These are phyloP conservation scores for Hanseniaspora nectarophila DNA, from an alignment of 805 yeast species.

Conservation along the genomic window DNA sequence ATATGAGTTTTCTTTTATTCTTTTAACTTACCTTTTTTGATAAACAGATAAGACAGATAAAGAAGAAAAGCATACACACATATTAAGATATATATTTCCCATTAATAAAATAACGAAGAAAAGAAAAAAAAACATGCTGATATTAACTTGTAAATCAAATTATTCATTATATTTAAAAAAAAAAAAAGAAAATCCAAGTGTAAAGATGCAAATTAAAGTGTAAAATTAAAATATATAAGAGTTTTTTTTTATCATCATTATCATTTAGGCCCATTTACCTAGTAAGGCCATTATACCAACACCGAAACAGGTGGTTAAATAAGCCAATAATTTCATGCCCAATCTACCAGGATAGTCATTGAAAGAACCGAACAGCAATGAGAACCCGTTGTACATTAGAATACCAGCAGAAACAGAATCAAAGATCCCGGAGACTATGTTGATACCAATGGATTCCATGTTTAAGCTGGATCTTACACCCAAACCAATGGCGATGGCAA, in stretches of 20 bases:
- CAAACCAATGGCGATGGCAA: conserved; percentile 66
- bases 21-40: too few species aligned
- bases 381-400: conserved; percentile 66
- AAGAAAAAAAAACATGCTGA: too few species aligned
- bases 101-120: too few species aligned
- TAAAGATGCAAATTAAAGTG: neutral
- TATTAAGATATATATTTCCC: too few species aligned
- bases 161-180: too few species aligned
- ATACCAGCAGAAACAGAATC: conserved; percentile 73
- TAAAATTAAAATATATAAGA: neutral
- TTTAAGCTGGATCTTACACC: conserved; percentile 56
- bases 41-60: too few species aligned
- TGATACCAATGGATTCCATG: conserved; percentile 45
- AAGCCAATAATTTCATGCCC: conserved; percentile 39
- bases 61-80: too few species aligned
- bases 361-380: conserved; percentile 48
- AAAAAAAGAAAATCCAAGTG: conserved; percentile 13
- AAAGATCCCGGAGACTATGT: conserved; percentile 58
- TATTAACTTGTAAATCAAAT: too few species aligned
- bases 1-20: too few species aligned
- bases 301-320: conserved; percentile 45
- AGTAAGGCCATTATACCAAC: conserved; percentile 69
- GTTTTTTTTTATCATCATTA: neutral
- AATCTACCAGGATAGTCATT: conserved; percentile 46
- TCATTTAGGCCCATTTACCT: conserved; percentile 65